Conservation (phyloP, 495 filamentous ascomycete genomes). For the Xylaria cubensis region DNA sequence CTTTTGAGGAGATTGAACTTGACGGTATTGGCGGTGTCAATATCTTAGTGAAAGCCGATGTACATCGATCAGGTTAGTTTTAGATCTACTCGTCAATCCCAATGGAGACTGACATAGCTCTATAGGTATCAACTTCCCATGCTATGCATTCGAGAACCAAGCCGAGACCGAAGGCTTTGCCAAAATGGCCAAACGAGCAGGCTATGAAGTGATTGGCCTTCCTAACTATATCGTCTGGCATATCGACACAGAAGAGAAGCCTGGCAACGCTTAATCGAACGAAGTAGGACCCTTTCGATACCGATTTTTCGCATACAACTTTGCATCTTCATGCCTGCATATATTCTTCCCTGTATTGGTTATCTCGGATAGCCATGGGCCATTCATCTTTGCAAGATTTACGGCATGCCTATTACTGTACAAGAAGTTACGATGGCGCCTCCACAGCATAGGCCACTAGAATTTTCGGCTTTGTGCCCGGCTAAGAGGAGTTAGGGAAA, state of each 20-base stretch:
- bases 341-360: slow-evolving; percentile 30
- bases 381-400: slow-evolving; percentile 39
- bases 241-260: slow-evolving; percentile 97
- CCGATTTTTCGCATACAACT: slow-evolving; percentile 24
- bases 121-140: slow-evolving; percentile 93
- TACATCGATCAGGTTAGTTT: slow-evolving; percentile 84
- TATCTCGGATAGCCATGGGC: slow-evolving; percentile 34
- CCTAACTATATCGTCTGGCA: slow-evolving; percentile 99
- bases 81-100: background rate
- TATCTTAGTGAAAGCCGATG: slow-evolving; percentile 96
- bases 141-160: slow-evolving; percentile 98
- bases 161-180: slow-evolving; percentile 98
- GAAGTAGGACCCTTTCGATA: slow-evolving; percentile 4
- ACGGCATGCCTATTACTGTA: slow-evolving; percentile 46
- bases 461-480: slow-evolving; percentile 33
- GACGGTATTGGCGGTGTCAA: slow-evolving; percentile 98
- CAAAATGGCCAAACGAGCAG: slow-evolving; percentile 97
- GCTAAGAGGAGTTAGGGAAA: slow-evolving; percentile 39
- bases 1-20: slow-evolving; percentile 86
- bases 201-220: slow-evolving; percentile 88
- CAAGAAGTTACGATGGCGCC: slow-evolving; percentile 45
- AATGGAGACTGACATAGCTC: slow-evolving; percentile 21
- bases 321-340: slow-evolving; percentile 26
- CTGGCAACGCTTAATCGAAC: slow-evolving; percentile 68
- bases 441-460: slow-evolving; percentile 38